phyloP scores from a whole-genome alignment of 192 early-diverging fungal genomes.

The Mortierella antarctica region DNA sequence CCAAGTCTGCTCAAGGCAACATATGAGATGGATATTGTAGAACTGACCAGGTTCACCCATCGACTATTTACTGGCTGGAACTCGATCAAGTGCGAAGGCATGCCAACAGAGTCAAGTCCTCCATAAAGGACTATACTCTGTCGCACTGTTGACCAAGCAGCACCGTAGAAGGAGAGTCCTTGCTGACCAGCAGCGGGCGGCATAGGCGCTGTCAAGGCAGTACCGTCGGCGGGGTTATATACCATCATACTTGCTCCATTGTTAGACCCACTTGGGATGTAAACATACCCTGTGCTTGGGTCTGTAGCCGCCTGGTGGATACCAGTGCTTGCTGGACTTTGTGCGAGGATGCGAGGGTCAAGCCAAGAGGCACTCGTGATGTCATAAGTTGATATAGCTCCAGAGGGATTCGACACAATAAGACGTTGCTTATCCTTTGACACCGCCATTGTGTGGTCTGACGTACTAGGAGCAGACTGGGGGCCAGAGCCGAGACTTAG shows the following conservation, averaged over 20 bases:
- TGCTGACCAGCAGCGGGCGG: background rate
- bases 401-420: background rate
- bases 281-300: conserved; percentile 4
- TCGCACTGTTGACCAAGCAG: conserved; percentile 5
- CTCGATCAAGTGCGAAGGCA: background rate
- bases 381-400: background rate
- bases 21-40: background rate
- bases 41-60: conserved; percentile 1
- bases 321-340: no score
- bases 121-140: conserved; percentile 1
- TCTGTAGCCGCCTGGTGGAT: background rate
- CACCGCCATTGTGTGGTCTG: conserved; percentile 4
- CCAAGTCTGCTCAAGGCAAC: background rate
- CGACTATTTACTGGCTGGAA: background rate
- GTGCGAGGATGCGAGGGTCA: background rate
- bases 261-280: background rate
- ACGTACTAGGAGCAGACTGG: background rate
- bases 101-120: background rate
- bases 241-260: background rate
- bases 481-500: background rate
- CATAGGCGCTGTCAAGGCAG: background rate
- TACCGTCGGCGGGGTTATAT: background rate
- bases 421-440: conserved; percentile 14
- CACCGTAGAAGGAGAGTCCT: background rate
- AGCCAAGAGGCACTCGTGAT: background rate